Percentiles rank a stretch among this genome's conserved stretches.
These are phyloP conservation scores for Termitomyces titanicus DNA, from an alignment of 768 basidiomycete species.

Conservation along the genomic window DNA sequence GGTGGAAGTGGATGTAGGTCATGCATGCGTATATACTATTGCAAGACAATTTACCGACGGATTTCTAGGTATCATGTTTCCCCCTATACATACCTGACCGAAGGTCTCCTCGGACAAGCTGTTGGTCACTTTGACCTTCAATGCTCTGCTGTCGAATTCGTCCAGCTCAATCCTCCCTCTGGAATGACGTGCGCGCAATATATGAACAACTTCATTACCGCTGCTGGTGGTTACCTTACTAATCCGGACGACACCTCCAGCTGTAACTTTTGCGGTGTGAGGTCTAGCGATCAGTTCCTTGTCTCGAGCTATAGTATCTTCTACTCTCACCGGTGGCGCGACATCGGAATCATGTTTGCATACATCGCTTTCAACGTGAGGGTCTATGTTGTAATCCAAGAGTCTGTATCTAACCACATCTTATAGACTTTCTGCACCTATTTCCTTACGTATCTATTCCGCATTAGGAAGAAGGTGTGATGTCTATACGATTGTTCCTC, in stretches of 20 bases:
- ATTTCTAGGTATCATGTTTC: slow-evolving; percentile 36
- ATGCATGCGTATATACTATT: no score
- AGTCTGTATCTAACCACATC: background rate
- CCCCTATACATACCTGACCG: slow-evolving; percentile 56
- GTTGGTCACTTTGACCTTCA: slow-evolving; percentile 37
- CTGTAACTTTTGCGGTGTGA: slow-evolving; percentile 58
- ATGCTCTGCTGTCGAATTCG: slow-evolving; percentile 53
- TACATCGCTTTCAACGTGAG: slow-evolving; percentile 49
- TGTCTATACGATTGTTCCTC: no score
- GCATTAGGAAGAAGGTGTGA: slow-evolving; percentile 37
- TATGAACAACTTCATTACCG: slow-evolving; percentile 43
- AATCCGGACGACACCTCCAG: slow-evolving; percentile 48
- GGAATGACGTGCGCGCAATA: slow-evolving; percentile 53
- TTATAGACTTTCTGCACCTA: slow-evolving; percentile 38
- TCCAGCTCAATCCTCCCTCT: slow-evolving; percentile 46
- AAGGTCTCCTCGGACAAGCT: slow-evolving; percentile 35
- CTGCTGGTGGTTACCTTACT: slow-evolving; percentile 52
- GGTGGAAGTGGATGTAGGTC: slow-evolving; percentile 66
- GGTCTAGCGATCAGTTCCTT: slow-evolving; percentile 61
- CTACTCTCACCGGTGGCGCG: slow-evolving; percentile 51
- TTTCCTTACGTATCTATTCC: slow-evolving; percentile 49
- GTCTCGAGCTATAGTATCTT: slow-evolving; percentile 47
- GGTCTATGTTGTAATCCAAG: background rate
- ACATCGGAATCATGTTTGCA: slow-evolving; percentile 49
- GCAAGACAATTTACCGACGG: no score